A percentile compares a stretch with the other conserved stretches of the same genome.
Conservation (phyloP, 441 rosid genomes). For the Populus hybrid region DNA sequence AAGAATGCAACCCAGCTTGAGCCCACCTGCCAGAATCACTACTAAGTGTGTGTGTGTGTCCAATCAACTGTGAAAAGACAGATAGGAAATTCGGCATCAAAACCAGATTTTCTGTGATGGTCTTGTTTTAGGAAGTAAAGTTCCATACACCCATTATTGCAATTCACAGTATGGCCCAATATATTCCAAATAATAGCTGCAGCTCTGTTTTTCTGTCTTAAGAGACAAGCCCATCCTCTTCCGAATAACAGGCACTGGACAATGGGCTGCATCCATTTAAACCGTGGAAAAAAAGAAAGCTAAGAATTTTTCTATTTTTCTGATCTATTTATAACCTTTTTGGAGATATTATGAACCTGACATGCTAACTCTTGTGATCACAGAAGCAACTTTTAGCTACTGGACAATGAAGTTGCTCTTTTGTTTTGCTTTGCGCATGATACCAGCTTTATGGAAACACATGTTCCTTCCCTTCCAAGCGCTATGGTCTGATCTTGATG, state of each 20-base stretch:
- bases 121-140: neutral
- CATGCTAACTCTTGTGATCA: neutral
- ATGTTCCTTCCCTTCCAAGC: neutral
- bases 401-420: neutral
- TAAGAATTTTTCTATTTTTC: too few species aligned
- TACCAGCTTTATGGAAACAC: neutral
- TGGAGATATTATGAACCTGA: neutral
- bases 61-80: neutral
- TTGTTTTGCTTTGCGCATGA: neutral
- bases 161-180: neutral
- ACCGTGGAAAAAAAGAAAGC: neutral
- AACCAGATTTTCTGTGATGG: neutral
- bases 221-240: neutral
- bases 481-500: constrained; percentile 1
- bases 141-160: neutral
- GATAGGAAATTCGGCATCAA: neutral
- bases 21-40: neutral
- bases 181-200: neutral
- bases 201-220: neutral
- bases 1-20: neutral
- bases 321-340: too few species aligned
- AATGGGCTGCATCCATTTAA: neutral
- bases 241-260: neutral
- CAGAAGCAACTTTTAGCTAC: neutral
- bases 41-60: neutral